These are phyloP conservation scores for Fusarium armeniacum DNA, from an alignment of 2,329 filamentous ascomycete genomes.

Conservation along the genomic window DNA sequence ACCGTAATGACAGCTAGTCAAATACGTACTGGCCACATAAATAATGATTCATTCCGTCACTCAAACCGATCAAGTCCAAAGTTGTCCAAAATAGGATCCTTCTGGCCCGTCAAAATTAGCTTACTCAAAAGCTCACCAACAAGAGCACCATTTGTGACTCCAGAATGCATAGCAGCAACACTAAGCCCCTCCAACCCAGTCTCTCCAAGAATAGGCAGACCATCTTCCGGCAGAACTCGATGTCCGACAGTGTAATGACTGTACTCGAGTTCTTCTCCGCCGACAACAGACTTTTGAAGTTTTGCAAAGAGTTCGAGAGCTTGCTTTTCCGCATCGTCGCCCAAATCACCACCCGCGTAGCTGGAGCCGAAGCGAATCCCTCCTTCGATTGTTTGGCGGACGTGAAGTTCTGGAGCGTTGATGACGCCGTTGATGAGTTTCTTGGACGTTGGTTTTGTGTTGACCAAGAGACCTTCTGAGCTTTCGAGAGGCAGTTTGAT, in stretches of 20 bases:
- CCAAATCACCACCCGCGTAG: conserved; percentile 23
- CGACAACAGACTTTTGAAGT: conserved; percentile 6
- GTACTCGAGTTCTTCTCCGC: conserved; percentile 22
- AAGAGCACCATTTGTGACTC: conserved; percentile 37
- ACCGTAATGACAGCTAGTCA: no score
- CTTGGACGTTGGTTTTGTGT: conserved; percentile 23
- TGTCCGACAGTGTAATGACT: conserved; percentile 29
- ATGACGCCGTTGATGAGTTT: conserved; percentile 20
- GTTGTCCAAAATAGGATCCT: not conserved
- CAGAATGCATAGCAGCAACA: conserved; percentile 40
- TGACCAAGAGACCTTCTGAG: conserved; percentile 32
- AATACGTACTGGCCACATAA: not conserved
- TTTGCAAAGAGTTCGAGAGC: conserved; percentile 20
- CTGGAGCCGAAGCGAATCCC: conserved; percentile 25
- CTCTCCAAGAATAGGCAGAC: conserved; percentile 34
- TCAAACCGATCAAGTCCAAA: conserved; percentile 5
- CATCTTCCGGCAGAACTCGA: conserved; percentile 26
- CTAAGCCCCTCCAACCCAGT: conserved; percentile 26
- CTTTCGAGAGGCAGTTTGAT: conserved; percentile 13
- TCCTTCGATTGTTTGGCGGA: conserved; percentile 33
- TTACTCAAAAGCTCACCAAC: conserved; percentile 37
- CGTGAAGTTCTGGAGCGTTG: conserved; percentile 28
- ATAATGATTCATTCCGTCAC: not conserved
- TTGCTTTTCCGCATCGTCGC: conserved; percentile 29
- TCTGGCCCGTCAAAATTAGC: conserved; percentile 6